phyloP scores from a whole-genome alignment of 2,329 filamentous ascomycete species.

The Neofusicoccum sp. region DNA sequence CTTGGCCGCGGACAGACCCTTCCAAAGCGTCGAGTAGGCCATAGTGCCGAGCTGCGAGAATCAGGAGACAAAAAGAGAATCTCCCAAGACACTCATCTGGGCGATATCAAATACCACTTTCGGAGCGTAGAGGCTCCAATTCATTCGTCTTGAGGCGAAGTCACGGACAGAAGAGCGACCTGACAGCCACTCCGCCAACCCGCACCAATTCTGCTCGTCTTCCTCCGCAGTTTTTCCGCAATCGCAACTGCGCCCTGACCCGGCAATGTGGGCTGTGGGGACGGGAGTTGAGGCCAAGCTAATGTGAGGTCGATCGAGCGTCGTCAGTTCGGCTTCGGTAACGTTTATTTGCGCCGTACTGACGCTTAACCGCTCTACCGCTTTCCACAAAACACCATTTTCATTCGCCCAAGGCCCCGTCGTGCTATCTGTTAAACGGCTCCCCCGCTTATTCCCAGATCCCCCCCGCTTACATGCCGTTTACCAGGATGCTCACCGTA shows the following conservation, averaged over 20 bases:
- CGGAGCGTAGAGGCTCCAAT: not conserved
- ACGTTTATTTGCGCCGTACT: not conserved
- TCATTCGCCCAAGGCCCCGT: not conserved
- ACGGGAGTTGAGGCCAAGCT: not conserved
- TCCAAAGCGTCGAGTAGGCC: conserved; percentile 45
- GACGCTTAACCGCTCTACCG: conserved; percentile 1
- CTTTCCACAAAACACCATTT: not conserved
- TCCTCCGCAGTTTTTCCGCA: not conserved
- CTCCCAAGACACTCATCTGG: not conserved
- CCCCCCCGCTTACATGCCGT: not conserved
- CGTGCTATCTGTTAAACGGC: not conserved
- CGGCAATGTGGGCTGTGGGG: conserved; percentile 3
- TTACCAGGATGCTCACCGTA: not conserved
- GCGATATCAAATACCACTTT: not conserved
- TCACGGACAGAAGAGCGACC: not conserved
- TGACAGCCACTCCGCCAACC: not conserved
- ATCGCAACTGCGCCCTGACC: not conserved
- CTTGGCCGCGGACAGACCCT: conserved; percentile 41
- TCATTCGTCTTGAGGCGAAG: not conserved
- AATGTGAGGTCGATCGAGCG: conserved; percentile 3
- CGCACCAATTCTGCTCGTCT: not conserved
- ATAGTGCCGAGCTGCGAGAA: conserved; percentile 24
- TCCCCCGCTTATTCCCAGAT: not conserved
- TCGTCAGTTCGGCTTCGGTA: not conserved
- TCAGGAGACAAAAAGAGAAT: not conserved